Evolutionary conservation across 2,329 filamentous ascomycete species (phyloP).

Genomic region (Cryphonectria carpinicola): DNA sequence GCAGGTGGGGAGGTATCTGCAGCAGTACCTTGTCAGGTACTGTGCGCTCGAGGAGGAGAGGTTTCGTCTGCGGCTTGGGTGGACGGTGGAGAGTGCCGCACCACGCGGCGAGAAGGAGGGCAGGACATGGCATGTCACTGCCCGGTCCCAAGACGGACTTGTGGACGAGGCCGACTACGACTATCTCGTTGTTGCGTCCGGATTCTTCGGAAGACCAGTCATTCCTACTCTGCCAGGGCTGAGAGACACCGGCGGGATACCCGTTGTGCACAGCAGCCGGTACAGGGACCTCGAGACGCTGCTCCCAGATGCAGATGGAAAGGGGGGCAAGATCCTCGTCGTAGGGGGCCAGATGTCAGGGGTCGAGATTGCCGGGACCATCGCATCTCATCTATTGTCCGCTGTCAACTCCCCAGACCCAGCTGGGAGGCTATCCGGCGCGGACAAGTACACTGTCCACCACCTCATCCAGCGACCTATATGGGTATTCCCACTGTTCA

Average conservation of each 20-base stretch:
- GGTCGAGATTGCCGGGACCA: conserved; percentile 73
- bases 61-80: conserved; percentile 54
- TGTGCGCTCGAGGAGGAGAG: conserved; percentile 43
- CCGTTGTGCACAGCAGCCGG: conserved; percentile 69
- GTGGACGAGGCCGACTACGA: conserved; percentile 64
- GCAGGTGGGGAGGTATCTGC: conserved; percentile 75
- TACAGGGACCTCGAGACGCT: conserved; percentile 61
- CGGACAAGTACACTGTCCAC: conserved; percentile 62
- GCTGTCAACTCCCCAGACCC: conserved; percentile 56
- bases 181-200: conserved; percentile 72
- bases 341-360: conserved; percentile 85
- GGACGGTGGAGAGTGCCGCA: conserved; percentile 48
- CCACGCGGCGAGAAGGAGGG: conserved; percentile 34
- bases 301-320: conserved; percentile 43
- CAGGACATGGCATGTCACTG: conserved; percentile 47
- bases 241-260: conserved; percentile 43
- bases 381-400: conserved; percentile 73
- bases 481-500: conserved; percentile 70
- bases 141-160: conserved; percentile 40
- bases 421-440: conserved; percentile 42
- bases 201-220: conserved; percentile 71
- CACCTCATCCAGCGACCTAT: conserved; percentile 72
- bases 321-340: conserved; percentile 67
- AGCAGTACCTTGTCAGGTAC: conserved; percentile 65
- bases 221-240: conserved; percentile 49